Evolutionary conservation across 2,329 filamentous ascomycete genomes (phyloP).

Genomic region (Fusarium kyushuense): DNA sequence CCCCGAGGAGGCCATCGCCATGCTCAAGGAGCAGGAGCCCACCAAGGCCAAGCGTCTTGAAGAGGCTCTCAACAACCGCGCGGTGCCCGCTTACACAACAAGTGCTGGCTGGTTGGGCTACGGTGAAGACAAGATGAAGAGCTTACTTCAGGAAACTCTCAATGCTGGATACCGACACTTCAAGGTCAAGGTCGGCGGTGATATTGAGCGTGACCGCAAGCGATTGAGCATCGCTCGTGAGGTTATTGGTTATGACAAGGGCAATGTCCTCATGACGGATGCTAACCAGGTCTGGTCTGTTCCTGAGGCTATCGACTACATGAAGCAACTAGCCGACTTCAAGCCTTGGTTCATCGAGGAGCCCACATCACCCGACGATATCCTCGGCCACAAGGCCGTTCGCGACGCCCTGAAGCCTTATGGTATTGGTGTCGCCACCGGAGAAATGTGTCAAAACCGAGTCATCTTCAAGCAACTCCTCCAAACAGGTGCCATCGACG

Average conservation of each 20-base stretch:
- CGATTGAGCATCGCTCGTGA: constrained; percentile 80
- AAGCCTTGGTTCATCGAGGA: constrained; percentile 96
- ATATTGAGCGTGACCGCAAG: constrained; percentile 76
- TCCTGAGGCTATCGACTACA: constrained; percentile 87
- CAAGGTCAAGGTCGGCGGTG: constrained; percentile 88
- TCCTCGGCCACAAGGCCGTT: constrained; percentile 88
- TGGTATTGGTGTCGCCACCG: constrained; percentile 87
- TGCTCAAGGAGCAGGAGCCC: constrained; percentile 74
- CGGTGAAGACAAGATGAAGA: constrained; percentile 86
- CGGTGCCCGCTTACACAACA: constrained; percentile 92
- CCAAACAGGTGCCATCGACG: constrained; percentile 81
- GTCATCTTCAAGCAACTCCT: constrained; percentile 95
- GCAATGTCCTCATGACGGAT: constrained; percentile 91
- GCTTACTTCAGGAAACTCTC: constrained; percentile 78
- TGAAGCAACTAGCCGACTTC: constrained; percentile 84
- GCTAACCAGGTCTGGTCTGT: constrained; percentile 95
- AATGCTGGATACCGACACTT: constrained; percentile 84
- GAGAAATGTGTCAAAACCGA: constrained; percentile 96
- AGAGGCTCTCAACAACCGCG: constrained; percentile 78
- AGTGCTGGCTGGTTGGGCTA: constrained; percentile 94
- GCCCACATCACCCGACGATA: constrained; percentile 89
- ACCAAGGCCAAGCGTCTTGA: constrained; percentile 78
- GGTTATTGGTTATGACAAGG: constrained; percentile 84
- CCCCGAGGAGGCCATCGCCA: constrained; percentile 80
- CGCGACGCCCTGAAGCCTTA: constrained; percentile 80